Percentiles rank a stretch among this genome's conserved stretches.
Evolutionary conservation across 805 yeast genomes (phyloP).

Genomic region (Candida palmyrensis): DNA sequence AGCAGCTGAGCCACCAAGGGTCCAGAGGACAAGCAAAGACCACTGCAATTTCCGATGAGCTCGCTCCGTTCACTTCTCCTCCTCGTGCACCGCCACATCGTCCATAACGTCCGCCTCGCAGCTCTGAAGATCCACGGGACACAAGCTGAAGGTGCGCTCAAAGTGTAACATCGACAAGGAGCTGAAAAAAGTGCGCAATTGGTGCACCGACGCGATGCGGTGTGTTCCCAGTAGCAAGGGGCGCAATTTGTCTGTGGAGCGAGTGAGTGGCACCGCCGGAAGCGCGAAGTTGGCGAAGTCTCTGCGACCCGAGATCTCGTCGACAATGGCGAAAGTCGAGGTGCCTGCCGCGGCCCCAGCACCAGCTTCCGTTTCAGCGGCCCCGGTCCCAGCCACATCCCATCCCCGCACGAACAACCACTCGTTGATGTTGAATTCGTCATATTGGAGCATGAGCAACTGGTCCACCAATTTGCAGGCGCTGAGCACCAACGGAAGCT

Average conservation of each 20-base stretch:
- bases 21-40: too few relatives aligned
- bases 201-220: slow-evolving; percentile 33
- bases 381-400: slow-evolving; percentile 50
- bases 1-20: too few relatives aligned
- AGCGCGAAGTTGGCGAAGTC: slow-evolving; percentile 28
- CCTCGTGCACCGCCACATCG: slow-evolving; percentile 42
- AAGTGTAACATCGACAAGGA: slow-evolving; percentile 59
- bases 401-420: slow-evolving; percentile 82
- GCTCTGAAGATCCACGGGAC: slow-evolving; percentile 22
- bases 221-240: slow-evolving; percentile 47
- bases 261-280: slow-evolving; percentile 33
- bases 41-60: too few relatives aligned
- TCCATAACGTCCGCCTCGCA: slow-evolving; percentile 53
- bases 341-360: slow-evolving; percentile 6
- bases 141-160: slow-evolving; percentile 58
- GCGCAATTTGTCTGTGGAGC: slow-evolving; percentile 20
- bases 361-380: too few relatives aligned
- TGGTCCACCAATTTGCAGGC: slow-evolving; percentile 80
- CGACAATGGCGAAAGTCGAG: slow-evolving; percentile 38
- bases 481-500: slow-evolving; percentile 41
- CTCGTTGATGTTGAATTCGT: slow-evolving; percentile 71
- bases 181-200: slow-evolving; percentile 61
- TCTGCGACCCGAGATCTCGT: slow-evolving; percentile 35
- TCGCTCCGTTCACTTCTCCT: too few relatives aligned
- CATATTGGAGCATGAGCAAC: slow-evolving; percentile 59